A percentile compares a stretch with the other conserved stretches of the same genome.
These are phyloP conservation scores for Trypanosoma rangeli DNA, from an alignment of 208 protist genomes.

Conservation along the genomic window DNA sequence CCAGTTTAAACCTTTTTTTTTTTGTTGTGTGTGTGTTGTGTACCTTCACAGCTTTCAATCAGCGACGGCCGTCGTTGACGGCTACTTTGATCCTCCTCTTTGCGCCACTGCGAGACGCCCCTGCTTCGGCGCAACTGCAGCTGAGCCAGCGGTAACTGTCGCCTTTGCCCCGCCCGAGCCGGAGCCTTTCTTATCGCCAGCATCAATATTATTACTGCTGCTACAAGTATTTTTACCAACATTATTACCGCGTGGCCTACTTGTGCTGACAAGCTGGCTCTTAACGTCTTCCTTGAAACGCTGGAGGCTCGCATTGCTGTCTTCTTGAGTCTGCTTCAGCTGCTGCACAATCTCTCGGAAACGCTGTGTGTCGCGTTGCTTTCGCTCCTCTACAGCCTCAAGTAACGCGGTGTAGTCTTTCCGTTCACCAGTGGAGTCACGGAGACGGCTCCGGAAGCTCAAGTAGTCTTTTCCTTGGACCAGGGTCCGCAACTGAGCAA, in stretches of 20 bases:
- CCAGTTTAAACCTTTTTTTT: no score
- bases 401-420: conserved; percentile 62
- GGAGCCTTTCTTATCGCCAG: neutral
- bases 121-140: neutral
- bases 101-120: no score
- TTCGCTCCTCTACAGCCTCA: conserved; percentile 64
- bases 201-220: neutral
- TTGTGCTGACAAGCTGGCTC: conserved; percentile 14
- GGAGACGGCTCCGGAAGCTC: conserved; percentile 57
- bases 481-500: conserved; percentile 56
- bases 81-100: neutral
- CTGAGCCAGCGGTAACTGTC: neutral
- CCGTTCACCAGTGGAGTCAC: conserved; percentile 54
- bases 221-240: neutral
- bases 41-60: neutral
- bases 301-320: conserved; percentile 50
- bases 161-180: neutral
- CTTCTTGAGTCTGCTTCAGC: conserved; percentile 39
- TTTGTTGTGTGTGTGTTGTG: no score
- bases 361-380: conserved; percentile 44
- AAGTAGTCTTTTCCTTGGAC: conserved; percentile 77
- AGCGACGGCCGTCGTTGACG: neutral
- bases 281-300: conserved; percentile 45
- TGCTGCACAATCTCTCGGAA: conserved; percentile 58
- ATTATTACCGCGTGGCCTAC: neutral